Evolutionary conservation across 805 yeast species (phyloP), one percentile per base, ranked within the genome.

Genomic region (Priceomyces fermenticarens): DNA sequence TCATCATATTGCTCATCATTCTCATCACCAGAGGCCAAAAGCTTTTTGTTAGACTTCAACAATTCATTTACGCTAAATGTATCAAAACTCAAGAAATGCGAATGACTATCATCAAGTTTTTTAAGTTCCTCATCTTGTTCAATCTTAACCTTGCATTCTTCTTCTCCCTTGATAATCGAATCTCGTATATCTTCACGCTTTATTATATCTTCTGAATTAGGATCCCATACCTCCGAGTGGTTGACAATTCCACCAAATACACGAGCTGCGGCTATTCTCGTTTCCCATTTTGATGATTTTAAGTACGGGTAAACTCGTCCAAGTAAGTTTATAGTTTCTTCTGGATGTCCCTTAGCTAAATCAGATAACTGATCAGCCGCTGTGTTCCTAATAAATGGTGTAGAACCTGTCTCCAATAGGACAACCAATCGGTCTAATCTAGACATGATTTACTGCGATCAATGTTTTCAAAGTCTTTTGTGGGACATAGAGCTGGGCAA

Each of bases 331-430:
- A 88, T 72, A 14, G 87, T 79, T 54, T 93, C 98, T 55, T 91
- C 98, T 0, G 98, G 97, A 55, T 93, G 98, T 32, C 85, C 85
- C 60, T 85, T 85, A 20, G 97, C 97, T 30, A 95, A 73, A 51
- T 91, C 98, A 4, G 96, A 88, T 49, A 93, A 72, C 65, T 93
- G 99, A 55, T 91, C 97, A 2, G 98, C 98, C 1, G 99, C 99
- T 8, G 97, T 88, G 56, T 88, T 88, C 49, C 98, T 77, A 33
- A 93, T 93, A 58, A 88, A 85, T 30, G 87, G 87, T 4, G 97
- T 88, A 10, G 97, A 88, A 9, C 99, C 99, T 1, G 97, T 88
- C 64, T 95, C 99, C 49, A 93, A 69, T 32, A 79, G 50, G 44
- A 78, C 67, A 45, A 78, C 82, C 43, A 78, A 71, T 41, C 83